Evolutionary conservation across 805 yeast species (phyloP), one percentile per base, ranked within the genome.

Genomic region (Suhomyces emberorum): DNA sequence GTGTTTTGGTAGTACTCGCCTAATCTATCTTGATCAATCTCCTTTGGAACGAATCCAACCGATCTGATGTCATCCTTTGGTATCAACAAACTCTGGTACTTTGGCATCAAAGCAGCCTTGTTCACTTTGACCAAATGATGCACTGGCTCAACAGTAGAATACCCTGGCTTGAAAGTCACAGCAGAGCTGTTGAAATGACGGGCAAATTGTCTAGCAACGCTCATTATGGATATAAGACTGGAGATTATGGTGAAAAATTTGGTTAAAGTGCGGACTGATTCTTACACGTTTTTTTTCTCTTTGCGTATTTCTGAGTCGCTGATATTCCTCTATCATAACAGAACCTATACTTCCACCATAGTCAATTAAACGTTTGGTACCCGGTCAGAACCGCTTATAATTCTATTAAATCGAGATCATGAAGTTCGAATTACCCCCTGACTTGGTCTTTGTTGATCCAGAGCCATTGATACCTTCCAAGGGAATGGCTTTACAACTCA

Each of bases 121-220:
- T 77, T 74, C 54, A 87, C 79, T 47, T 77, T 78, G 29, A 91
- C 85, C 41, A 77, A 73, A 62, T 93, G 98, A 60, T 93, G 98
- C 11, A 91, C 95, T 1, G 98, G 98, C 34, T 83, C 77, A 24
- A 87, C 89, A 34, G 86, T 74, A 26, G 95, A 83, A 58, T 67
- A 68, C 7, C 70, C 70, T 10, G 70, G 47, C 37, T 54, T 64
- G 30, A 45, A 34, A 74, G 77, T 20, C 79, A 83, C 33, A 74
- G 74, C 57, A 65, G 74, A 39, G 62, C 63, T 25, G 52, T 63
- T 34, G 49, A 65, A 43, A 51, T 43, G 55, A 57, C 64, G 59
- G 43, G 50, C 44, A 39, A 53, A 48, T 44, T 44, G 52, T 41
- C 39, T 54, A 46, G 37, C 17, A 34, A 34, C 28, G 18, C 37